Percentiles rank a stretch among this genome's conserved stretches.
Evolutionary conservation across 371 early-diverging fungal species (phyloP).

Genomic region (Syncephalis plumigaleata): DNA sequence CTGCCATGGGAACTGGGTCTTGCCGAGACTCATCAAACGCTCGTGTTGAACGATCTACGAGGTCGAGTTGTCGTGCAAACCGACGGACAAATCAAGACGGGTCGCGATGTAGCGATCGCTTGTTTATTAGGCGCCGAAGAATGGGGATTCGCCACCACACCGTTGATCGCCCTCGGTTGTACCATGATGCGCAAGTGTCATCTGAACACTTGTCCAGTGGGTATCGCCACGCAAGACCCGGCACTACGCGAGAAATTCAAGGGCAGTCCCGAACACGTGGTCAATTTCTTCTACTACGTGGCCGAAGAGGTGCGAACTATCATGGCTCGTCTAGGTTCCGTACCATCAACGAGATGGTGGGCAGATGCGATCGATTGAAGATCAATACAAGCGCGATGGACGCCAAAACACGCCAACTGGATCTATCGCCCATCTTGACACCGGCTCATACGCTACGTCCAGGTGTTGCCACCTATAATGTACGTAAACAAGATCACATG

Average conservation of each 20-base stretch:
- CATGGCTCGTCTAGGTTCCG: slow-evolving; percentile 92
- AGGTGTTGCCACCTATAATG: slow-evolving; percentile 64
- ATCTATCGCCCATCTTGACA: slow-evolving; percentile 69
- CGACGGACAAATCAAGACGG: slow-evolving; percentile 95
- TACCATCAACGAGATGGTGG: slow-evolving; percentile 88
- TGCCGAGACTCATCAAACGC: slow-evolving; percentile 92
- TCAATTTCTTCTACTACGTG: slow-evolving; percentile 94
- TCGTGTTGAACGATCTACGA: slow-evolving; percentile 87
- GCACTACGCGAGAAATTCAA: slow-evolving; percentile 82
- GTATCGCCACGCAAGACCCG: slow-evolving; percentile 94
- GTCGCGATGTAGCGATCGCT: slow-evolving; percentile 87
- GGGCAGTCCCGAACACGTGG: slow-evolving; percentile 85
- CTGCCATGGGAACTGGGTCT: slow-evolving; percentile 95
- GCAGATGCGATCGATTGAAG: slow-evolving; percentile 64
- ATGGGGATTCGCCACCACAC: slow-evolving; percentile 95
- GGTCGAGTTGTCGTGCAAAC: slow-evolving; percentile 90
- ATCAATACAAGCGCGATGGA: slow-evolving; percentile 52
- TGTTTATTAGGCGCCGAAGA: slow-evolving; percentile 95
- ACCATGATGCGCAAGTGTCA: slow-evolving; percentile 90
- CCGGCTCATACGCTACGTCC: slow-evolving; percentile 78
- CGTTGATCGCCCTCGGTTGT: slow-evolving; percentile 93
- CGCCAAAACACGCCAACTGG: slow-evolving; percentile 72
- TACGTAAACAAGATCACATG: slow-evolving; percentile 70
- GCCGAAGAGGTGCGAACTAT: slow-evolving; percentile 82
- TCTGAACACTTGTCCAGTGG: slow-evolving; percentile 91